These are phyloP conservation scores for Caryopteris hybrid DNA, from an alignment of 305 asterid genomes.

Conservation along the genomic window DNA sequence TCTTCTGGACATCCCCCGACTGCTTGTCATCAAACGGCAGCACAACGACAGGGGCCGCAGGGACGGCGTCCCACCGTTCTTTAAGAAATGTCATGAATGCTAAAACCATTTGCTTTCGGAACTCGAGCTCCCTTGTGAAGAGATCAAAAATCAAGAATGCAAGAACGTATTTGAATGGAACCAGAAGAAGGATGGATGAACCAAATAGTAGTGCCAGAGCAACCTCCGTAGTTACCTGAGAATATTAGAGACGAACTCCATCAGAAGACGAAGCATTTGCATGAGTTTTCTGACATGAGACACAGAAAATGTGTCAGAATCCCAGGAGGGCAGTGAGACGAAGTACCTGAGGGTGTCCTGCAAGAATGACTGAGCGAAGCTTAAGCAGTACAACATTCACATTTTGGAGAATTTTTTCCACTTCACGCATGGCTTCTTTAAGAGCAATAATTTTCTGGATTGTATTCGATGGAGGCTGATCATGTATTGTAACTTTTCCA, in stretches of 20 bases:
- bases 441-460: constrained; percentile 87
- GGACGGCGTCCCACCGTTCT: constrained; percentile 87
- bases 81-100: constrained; percentile 58
- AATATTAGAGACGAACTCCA: constrained; percentile 7
- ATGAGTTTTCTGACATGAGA: neutral
- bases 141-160: constrained; percentile 63
- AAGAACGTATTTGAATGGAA: constrained; percentile 76
- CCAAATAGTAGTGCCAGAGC: constrained; percentile 66
- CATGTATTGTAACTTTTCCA: constrained; percentile 82
- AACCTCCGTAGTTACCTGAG: constrained; percentile 78
- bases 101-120: constrained; percentile 70
- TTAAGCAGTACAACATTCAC: constrained; percentile 78
- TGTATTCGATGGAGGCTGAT: constrained; percentile 94
- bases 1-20: constrained; percentile 30
- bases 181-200: constrained; percentile 51
- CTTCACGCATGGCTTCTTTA: constrained; percentile 89
- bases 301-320: neutral
- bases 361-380: constrained; percentile 74
- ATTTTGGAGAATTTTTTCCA: constrained; percentile 79
- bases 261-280: neutral
- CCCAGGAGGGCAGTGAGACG: neutral
- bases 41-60: constrained; percentile 90
- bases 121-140: constrained; percentile 84
- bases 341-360: constrained; percentile 91
- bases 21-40: constrained; percentile 58